Base-by-base conservation (phyloP, 169 alveolate species). In the Eimeria praecox region DNA sequence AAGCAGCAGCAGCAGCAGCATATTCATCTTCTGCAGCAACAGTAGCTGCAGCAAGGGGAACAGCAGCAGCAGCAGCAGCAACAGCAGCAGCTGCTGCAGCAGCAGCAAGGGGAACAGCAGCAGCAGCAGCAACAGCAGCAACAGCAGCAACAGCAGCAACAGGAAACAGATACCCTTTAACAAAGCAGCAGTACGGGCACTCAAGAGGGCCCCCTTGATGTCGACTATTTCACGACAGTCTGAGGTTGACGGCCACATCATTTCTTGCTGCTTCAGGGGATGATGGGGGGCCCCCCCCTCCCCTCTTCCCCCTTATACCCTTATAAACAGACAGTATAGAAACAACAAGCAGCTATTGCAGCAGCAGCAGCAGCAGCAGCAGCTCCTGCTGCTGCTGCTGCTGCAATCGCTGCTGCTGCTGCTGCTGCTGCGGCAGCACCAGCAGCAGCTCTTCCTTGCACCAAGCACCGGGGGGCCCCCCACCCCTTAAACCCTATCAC, bases 211-310 rank as follows among this genome's bases (percentile, higher is more conserved):
- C 64, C 94, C 94, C 30, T 44, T 64, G 30, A 16, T 5, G 64
- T 87, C 94, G 78, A 87, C 83, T 14, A 87, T 42, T 62, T 87
- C 94, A 9, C 64, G 78, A 83, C 94, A 87, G 56, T 87, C 94
- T 2, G 85, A 6, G n/a, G 69, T 62, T 75, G 73, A 59, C n/a
- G 80, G 80, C 38, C 80, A 87, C 94, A 87, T 87, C 69, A 24
- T 44, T 44, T 69, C 46, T 6, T 2, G 82, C 22, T 3, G 82
- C 46, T 27, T 8, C 77, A 66, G 38, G 30, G 18, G 38, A 5
- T 27, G 77, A 8, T 27, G 38, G n/a, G n/a, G n/a, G n/a, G n/a
- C n/a, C n/a, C n/a, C n/a, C n/a, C n/a, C n/a, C n/a, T n/a, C n/a
- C n/a, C 77, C 18, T 30, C 30, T 30, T 66, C 30, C 77, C 18